Evolutionary conservation across 2,329 filamentous ascomycete genomes (phyloP).

Genomic region (Tympanopsis confertula): DNA sequence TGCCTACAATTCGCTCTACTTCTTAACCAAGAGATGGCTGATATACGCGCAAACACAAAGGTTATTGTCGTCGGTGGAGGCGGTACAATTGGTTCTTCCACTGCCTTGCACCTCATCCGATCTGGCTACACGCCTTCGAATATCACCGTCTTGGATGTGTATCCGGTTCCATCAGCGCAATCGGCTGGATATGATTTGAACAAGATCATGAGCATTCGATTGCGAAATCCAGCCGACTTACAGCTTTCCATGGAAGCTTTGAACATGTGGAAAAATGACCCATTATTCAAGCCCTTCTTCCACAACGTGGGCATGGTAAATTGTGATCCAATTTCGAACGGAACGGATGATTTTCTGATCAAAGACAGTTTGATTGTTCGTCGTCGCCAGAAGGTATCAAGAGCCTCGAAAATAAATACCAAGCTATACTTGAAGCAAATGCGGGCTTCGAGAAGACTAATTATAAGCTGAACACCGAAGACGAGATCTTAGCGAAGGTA

Average conservation of each 20-base stretch:
- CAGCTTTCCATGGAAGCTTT: conserved; percentile 18
- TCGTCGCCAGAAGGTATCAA: conserved; percentile 17
- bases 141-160: conserved; percentile 32
- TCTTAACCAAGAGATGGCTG: conserved; percentile 9
- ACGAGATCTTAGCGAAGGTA: conserved; percentile 26
- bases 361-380: conserved; percentile 18
- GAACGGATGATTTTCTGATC: not conserved
- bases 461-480: conserved; percentile 28
- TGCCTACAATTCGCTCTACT: not conserved
- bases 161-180: conserved; percentile 30
- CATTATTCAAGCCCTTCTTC: conserved; percentile 28
- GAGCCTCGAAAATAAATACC: conserved; percentile 18
- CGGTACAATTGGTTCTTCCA: conserved; percentile 32
- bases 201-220: conserved; percentile 29
- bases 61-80: conserved; percentile 33
- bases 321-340: conserved; percentile 14
- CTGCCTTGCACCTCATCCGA: conserved; percentile 29
- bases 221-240: conserved; percentile 16
- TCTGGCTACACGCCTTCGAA: conserved; percentile 27
- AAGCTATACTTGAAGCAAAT: conserved; percentile 18
- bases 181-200: conserved; percentile 33
- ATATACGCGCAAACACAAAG: conserved; percentile 10
- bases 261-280: conserved; percentile 28
- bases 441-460: conserved; percentile 23
- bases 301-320: conserved; percentile 28